Evolutionary conservation across 345 rosid species (phyloP).

Genomic region (Linum lewisii): DNA sequence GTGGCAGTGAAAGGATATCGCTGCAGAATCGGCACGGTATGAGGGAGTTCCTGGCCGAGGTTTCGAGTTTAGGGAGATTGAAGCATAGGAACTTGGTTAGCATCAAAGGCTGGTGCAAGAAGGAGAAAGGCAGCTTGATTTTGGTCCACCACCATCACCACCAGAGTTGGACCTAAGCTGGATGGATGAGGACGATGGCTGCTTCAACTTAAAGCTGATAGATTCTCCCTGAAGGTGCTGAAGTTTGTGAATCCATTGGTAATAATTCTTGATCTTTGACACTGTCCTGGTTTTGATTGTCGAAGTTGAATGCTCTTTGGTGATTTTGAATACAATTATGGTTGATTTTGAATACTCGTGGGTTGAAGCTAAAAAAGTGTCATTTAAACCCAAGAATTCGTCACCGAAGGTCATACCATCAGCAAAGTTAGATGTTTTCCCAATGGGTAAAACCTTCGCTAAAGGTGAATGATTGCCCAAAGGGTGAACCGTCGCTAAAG

Average conservation of each 20-base stretch:
- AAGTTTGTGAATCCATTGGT: slow-evolving; percentile 51
- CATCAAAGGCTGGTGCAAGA: slow-evolving; percentile 78
- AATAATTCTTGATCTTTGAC: not conserved
- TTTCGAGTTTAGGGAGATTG: too few relatives aligned
- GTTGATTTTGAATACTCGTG: too few relatives aligned
- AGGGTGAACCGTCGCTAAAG: too few relatives aligned
- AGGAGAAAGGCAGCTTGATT: slow-evolving; percentile 43
- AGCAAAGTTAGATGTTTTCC: too few relatives aligned
- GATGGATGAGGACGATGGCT: not conserved
- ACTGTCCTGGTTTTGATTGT: not conserved
- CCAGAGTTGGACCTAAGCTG: not conserved
- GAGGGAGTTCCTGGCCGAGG: too few relatives aligned
- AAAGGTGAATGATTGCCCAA: too few relatives aligned
- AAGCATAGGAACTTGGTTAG: slow-evolving; percentile 60
- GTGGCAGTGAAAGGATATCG: slow-evolving; percentile 67
- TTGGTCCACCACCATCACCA: slow-evolving; percentile 15
- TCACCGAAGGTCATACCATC: too few relatives aligned
- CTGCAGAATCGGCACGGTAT: slow-evolving; percentile 64
- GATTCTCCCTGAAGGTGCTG: not conserved
- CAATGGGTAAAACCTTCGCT: too few relatives aligned
- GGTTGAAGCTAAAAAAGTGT: too few relatives aligned
- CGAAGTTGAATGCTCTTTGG: not conserved
- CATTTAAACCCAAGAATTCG: too few relatives aligned
- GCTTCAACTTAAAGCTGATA: not conserved
- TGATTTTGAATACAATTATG: slow-evolving; percentile 63